These are phyloP conservation scores for Ananas comosus DNA, from an alignment of 176 grass and related monocot species.

Conservation along the genomic window DNA sequence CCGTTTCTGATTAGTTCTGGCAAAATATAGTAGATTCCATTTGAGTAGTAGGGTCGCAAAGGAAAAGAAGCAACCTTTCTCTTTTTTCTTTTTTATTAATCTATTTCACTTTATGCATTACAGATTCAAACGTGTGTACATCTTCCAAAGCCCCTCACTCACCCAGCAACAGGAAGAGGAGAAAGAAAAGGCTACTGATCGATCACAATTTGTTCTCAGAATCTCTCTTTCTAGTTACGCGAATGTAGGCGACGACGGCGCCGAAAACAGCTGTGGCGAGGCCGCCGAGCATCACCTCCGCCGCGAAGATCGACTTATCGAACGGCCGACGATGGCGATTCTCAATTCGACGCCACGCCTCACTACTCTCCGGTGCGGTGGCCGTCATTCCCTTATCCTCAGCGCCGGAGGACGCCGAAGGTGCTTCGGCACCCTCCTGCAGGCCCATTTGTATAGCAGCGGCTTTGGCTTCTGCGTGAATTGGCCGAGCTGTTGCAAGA, in stretches of 20 bases:
- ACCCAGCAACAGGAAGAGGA: neutral
- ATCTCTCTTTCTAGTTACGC: conserved; percentile 27
- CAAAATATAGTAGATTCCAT: too few relatives aligned
- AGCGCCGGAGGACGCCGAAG: neutral
- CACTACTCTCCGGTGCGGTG: neutral
- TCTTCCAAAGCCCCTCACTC: too few relatives aligned
- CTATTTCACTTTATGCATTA: too few relatives aligned
- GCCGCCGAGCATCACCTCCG: conserved; percentile 28
- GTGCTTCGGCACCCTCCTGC: neutral
- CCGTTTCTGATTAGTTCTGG: too few relatives aligned
- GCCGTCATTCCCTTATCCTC: neutral
- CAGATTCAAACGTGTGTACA: too few relatives aligned
- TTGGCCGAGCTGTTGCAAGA: neutral
- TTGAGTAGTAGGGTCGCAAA: too few relatives aligned
- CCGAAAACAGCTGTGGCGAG: conserved; percentile 17
- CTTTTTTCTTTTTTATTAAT: too few relatives aligned
- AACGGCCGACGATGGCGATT: conserved; percentile 2
- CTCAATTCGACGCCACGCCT: neutral
- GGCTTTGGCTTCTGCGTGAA: neutral
- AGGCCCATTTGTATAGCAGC: neutral
- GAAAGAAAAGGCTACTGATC: neutral
- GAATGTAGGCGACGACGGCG: conserved; percentile 29
- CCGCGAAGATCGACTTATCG: conserved; percentile 29
- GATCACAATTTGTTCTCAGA: conserved; percentile 21
- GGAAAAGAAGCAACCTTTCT: too few relatives aligned